Evolutionary conservation across 352 stramenopile genomes (phyloP), one percentile per base, ranked within the genome.

Genomic region (Pythium rishiriense): DNA sequence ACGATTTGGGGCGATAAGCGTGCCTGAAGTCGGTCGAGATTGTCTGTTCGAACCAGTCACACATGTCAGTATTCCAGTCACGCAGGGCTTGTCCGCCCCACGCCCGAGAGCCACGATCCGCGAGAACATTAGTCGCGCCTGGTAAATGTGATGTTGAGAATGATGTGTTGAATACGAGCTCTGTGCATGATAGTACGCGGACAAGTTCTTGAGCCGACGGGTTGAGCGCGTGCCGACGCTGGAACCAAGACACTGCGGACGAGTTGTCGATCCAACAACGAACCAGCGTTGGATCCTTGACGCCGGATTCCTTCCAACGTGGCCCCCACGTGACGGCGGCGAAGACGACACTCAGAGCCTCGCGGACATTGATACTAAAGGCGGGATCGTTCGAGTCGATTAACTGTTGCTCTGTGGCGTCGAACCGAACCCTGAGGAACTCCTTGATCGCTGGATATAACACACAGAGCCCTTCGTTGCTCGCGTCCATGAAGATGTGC

Each of bases 91-190:
- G 17, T 39, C 15, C 17, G 39, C 49, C 50, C 69, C 60, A 76
- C 24, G 61, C 69, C 5, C 60, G 49, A 17, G 52, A 73, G 0
- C 64, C 66, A 7, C 51, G 55, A 19, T 73, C 64, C 0, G 60
- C 59, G 54, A 69, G 58, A 0, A 55, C 47, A 19, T 75, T 68
- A 6, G 55, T n/a, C 15, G 55, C 47, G n/a, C 56, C 50, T 4
- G 61, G 26, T 25, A 76, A 68, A 42, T 76, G 64, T 24, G 57
- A 48, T 11, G 69, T 50, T 0, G 69, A 53, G 11, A 64, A 62
- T 1, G 42, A 22, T 3, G 73, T 19, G 11, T 62, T 48, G 35
- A 63, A 70, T 28, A 68, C 47, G n/a, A 75, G 64, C 25, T 75
- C 69, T 0, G 57, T 60, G 17, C 72, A 17, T 0, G 45, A 72